Percentiles rank a stretch among this genome's conserved stretches.
These are phyloP conservation scores for Geotrichum histeridarum DNA, from an alignment of 1,139 yeast genomes.

Conservation along the genomic window DNA sequence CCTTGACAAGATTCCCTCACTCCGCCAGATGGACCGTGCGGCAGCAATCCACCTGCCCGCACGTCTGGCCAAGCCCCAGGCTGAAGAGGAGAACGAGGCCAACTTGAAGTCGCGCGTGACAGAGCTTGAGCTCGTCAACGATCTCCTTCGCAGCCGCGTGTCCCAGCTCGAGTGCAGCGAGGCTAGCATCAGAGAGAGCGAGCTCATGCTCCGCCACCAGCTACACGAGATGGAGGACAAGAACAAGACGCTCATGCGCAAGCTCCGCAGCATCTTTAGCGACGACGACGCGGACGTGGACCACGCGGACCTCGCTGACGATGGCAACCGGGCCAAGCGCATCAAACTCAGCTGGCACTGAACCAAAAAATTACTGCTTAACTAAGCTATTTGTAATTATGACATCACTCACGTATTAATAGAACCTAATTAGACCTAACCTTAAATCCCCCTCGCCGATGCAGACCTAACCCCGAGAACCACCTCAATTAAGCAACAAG, in stretches of 20 bases:
- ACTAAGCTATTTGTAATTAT: too few species aligned
- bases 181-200: slow-evolving; percentile 34
- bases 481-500: too few species aligned
- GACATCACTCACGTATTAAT: not conserved
- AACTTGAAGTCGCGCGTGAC: slow-evolving; percentile 36
- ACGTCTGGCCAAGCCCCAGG: not conserved
- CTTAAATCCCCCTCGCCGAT: too few species aligned
- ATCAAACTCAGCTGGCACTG: too few species aligned
- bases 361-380: too few species aligned
- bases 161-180: slow-evolving; percentile 73
- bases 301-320: not conserved
- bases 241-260: slow-evolving; percentile 5
- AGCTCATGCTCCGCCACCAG: slow-evolving; percentile 21
- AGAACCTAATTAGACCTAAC: not conserved
- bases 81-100: not conserved
- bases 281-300: not conserved
- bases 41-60: not conserved
- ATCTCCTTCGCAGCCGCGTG: slow-evolving; percentile 73
- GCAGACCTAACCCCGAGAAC: too few species aligned
- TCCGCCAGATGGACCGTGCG: slow-evolving; percentile 21
- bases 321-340: too few species aligned
- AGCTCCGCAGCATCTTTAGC: not conserved
- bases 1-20: slow-evolving; percentile 33
- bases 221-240: slow-evolving; percentile 16
- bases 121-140: slow-evolving; percentile 85